These are phyloP conservation scores for Salix suchowensis DNA, from an alignment of 345 rosid genomes.

Conservation along the genomic window DNA sequence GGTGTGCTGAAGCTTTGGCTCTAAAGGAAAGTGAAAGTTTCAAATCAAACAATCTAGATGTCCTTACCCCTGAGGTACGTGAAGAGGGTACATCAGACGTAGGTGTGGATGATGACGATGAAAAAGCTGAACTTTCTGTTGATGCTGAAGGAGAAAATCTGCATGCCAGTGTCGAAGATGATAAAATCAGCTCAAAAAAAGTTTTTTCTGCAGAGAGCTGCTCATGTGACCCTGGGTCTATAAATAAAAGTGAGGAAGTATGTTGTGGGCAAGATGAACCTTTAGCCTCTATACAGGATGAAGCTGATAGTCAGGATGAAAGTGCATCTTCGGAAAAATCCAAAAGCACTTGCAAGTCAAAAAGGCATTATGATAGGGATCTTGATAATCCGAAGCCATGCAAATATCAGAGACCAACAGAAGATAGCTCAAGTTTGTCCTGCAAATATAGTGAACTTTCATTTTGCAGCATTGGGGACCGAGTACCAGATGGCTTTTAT, in stretches of 20 bases:
- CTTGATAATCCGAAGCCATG: slow-evolving; percentile 87
- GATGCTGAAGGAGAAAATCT: slow-evolving; percentile 38
- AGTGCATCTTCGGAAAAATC: slow-evolving; percentile 40
- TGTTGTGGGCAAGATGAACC: slow-evolving; percentile 36
- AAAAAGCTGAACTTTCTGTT: slow-evolving; percentile 28
- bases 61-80: slow-evolving; percentile 22
- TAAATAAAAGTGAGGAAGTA: slow-evolving; percentile 24
- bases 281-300: slow-evolving; percentile 31
- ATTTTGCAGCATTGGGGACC: slow-evolving; percentile 71
- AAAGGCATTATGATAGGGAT: slow-evolving; percentile 68
- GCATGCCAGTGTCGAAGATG: slow-evolving; percentile 37
- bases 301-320: slow-evolving; percentile 34
- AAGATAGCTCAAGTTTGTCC: slow-evolving; percentile 43
- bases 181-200: slow-evolving; percentile 30
- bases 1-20: slow-evolving; percentile 30
- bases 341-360: slow-evolving; percentile 41
- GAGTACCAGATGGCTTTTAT: slow-evolving; percentile 83
- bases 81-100: slow-evolving; percentile 36
- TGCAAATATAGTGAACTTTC: slow-evolving; percentile 62
- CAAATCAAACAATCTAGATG: slow-evolving; percentile 25
- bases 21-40: slow-evolving; percentile 33
- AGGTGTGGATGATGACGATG: slow-evolving; percentile 36
- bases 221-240: slow-evolving; percentile 22
- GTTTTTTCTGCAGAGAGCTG: slow-evolving; percentile 28
- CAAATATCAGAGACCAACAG: slow-evolving; percentile 55